Evolutionary conservation across 805 yeast species (phyloP), one percentile per base, ranked within the genome.

Genomic region (Candida qinlingensis): DNA sequence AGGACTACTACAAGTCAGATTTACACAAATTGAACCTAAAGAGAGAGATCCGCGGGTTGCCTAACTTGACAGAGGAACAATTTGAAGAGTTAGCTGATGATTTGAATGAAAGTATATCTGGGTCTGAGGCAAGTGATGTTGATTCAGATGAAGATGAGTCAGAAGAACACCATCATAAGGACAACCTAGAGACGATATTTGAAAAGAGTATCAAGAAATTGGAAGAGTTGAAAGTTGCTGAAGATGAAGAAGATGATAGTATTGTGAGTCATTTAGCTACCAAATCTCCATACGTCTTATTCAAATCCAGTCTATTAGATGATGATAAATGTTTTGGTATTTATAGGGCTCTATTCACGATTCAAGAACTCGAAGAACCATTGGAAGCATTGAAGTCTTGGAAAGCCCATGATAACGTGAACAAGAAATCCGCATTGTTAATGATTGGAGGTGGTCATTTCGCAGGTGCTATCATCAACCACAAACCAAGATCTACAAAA

Each of bases 391-490:
- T 87, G n/a, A 57, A 60, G 30, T 42, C 56, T 31, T 75, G 75
- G 75, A 71, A 58, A 48, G 37, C 41, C 2, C 34, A 49, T 7
- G 40, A 39, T 10, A 41, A 35, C 8, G 6, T 41, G 4, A 52
- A 58, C 0, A 68, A 69, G 4, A 74, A 74, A 41, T 87, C 96
- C 5, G 96, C 96, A 0, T 65, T 94, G 10, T 78, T 94, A 56
- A 88, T 94, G 96, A 79, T 94, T 46, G 97, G 97, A 12, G 97
- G 98, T 40, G 99, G 99, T 39, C 97, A 94, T 68, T 94, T 94
- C 71, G 96, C 98, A 0, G 99, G 94, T 19, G 97, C 97, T 0
- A 85, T 94, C 39, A 74, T 94, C 7, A 80, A 89, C 2, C 97
- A 91, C 60, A 72, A 72, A 43, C 83, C 79, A 27, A 70, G 71